These are phyloP conservation scores for Oenanthe javanica DNA, from an alignment of 140 eudicot genomes.

Conservation along the genomic window DNA sequence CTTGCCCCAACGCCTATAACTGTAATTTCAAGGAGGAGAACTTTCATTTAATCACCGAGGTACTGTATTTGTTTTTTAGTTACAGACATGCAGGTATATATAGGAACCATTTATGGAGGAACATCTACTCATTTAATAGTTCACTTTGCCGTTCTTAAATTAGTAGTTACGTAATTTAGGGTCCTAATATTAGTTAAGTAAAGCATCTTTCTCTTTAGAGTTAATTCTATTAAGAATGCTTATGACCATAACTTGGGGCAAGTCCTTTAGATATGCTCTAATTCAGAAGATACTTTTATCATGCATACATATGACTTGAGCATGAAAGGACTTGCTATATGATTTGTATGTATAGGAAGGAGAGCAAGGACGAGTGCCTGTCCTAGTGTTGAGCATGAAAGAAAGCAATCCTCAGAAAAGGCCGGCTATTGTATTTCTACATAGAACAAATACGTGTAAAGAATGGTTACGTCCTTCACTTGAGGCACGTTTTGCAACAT, in stretches of 20 bases:
- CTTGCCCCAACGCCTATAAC: constrained; percentile 72
- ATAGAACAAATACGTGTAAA: constrained; percentile 82
- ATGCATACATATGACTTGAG: no score
- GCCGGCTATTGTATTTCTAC: constrained; percentile 75
- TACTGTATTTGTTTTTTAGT: constrained; percentile 3
- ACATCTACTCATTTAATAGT: not conserved
- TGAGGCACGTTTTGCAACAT: constrained; percentile 36
- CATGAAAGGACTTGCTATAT: constrained; percentile 10
- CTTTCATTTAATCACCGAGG: constrained; percentile 80
- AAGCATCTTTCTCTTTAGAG: no score
- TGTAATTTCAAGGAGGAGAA: constrained; percentile 77
- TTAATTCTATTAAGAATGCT: no score
- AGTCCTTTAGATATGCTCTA: no score
- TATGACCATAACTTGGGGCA: no score
- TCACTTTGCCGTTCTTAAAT: not conserved
- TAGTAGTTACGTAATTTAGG: not conserved
- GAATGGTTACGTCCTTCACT: constrained; percentile 89
- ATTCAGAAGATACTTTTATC: no score
- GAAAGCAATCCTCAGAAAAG: constrained; percentile 41
- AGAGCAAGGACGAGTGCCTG: constrained; percentile 89
- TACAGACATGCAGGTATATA: not conserved
- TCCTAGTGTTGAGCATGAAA: constrained; percentile 65
- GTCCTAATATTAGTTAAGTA: not conserved
- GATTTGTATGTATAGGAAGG: constrained; percentile 42
- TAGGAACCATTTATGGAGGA: no score